phyloP scores from a whole-genome alignment of 345 rosid species.

The Linum usitatissimum region DNA sequence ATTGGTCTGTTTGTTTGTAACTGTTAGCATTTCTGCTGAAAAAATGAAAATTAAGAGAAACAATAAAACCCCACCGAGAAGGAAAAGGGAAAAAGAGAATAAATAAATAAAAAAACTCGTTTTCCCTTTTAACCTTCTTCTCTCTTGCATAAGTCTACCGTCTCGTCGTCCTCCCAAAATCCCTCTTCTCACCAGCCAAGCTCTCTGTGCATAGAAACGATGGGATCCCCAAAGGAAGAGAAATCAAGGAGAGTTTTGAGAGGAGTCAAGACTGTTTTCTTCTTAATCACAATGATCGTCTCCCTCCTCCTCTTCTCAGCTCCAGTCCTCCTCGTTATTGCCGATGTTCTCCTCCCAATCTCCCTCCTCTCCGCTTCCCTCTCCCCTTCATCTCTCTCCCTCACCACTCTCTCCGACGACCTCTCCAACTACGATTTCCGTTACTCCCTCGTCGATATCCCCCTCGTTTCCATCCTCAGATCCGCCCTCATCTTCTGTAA shows the following conservation, averaged over 20 bases:
- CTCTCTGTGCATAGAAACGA: slow-evolving; percentile 7
- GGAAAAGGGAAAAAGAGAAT: no score
- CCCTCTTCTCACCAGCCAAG: no score
- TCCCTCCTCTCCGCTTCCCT: slow-evolving; percentile 65
- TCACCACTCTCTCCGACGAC: slow-evolving; percentile 19
- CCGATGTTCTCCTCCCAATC: slow-evolving; percentile 71
- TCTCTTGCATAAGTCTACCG: no score
- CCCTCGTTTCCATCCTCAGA: slow-evolving; percentile 63
- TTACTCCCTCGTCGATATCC: slow-evolving; percentile 17
- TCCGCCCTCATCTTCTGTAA: slow-evolving; percentile 68
- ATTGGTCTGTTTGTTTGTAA: no score
- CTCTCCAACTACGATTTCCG: slow-evolving; percentile 24
- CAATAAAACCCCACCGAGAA: no score
- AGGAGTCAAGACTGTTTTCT: slow-evolving; percentile 58
- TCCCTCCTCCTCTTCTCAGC: slow-evolving; percentile 77
- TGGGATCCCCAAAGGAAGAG: slow-evolving; percentile 73
- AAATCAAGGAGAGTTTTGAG: slow-evolving; percentile 33
- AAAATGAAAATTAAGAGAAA: no score
- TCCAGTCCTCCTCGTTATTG: slow-evolving; percentile 68
- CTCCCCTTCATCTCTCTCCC: slow-evolving; percentile 24
- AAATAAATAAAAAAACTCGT: no score
- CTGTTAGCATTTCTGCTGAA: no score
- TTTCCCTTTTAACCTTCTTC: no score
- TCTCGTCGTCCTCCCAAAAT: no score
- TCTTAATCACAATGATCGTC: slow-evolving; percentile 55